phyloP scores from a whole-genome alignment of 2,329 filamentous ascomycete genomes.

The Chrysosporium queenslandicum region DNA sequence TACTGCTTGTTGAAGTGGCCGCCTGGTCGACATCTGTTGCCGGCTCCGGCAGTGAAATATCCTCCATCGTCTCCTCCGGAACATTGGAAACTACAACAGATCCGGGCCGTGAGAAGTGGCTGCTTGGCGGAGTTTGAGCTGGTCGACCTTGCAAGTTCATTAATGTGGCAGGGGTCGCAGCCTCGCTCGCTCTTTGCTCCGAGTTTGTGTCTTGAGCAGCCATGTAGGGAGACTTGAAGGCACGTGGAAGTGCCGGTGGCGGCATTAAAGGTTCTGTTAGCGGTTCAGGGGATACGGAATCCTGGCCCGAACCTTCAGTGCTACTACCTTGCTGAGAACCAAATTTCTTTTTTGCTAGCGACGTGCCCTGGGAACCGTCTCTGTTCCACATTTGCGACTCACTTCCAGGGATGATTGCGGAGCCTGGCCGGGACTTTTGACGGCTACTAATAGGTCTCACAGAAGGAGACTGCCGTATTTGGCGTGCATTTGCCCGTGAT shows the following conservation, averaged over 20 bases:
- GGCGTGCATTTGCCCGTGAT: constrained; percentile 28
- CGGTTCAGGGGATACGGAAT: constrained; percentile 42
- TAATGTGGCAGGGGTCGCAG: constrained; percentile 76
- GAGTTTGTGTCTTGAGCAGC: constrained; percentile 24
- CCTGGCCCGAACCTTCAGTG: constrained; percentile 38
- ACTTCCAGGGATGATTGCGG: not conserved
- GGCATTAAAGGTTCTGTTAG: constrained; percentile 44
- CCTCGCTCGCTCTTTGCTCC: constrained; percentile 38
- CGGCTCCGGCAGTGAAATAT: constrained; percentile 65
- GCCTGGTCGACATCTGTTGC: constrained; percentile 44
- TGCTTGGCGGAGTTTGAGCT: constrained; percentile 31
- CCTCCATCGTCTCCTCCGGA: constrained; percentile 51
- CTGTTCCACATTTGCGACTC: constrained; percentile 12
- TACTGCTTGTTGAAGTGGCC: constrained; percentile 25
- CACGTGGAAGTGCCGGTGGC: constrained; percentile 38
- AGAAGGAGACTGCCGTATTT: constrained; percentile 37
- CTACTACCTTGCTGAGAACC: constrained; percentile 28
- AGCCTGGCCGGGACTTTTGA: constrained; percentile 25
- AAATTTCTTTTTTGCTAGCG: constrained; percentile 20
- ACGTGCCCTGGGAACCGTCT: constrained; percentile 13
- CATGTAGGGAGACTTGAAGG: constrained; percentile 34
- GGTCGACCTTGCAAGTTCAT: constrained; percentile 59
- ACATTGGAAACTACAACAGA: constrained; percentile 33
- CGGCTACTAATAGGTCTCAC: constrained; percentile 32
- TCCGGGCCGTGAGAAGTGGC: constrained; percentile 28